Evolutionary conservation across 257 asterid genomes (phyloP), one percentile per base, ranked within the genome.

Genomic region (Solanum arcanum): DNA sequence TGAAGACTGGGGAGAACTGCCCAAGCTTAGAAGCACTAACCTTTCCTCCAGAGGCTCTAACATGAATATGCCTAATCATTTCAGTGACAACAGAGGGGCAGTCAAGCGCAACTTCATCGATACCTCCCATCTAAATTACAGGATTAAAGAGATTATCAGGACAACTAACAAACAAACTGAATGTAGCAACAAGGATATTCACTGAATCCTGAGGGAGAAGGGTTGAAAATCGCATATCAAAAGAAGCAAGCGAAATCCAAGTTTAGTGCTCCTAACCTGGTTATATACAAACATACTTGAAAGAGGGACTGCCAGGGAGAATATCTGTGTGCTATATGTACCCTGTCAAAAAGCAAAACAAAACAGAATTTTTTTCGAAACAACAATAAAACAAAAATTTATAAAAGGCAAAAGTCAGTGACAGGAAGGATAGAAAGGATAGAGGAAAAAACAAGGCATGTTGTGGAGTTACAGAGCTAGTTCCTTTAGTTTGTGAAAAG

Each of bases 51-150:
- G 98, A 94, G 33, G 99, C 99, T 91, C 98, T 93, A 39, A 96
- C 98, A 41, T 99, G 98, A 87, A 97, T 97, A 90, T 95, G 99
- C 92, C 94, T 97, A 86, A 98, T 96, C 99, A 96, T 97, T 93
- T 96, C 99, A 73, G 99, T 97, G 88, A 97, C 99, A 89, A 97
- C 97, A 85, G 99, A 97, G 69, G 96, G 96, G 75, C 97, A 98
- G 91, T 96, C 99, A 69, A 97, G 94, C 83, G 99, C 98, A 91
- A 97, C 98, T 93, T 96, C 99, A 85, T 97, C 99, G 86, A 97
- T 97, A 77, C 98, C 99, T 86, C 99, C 99, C 99, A 97, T 97
- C 99, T 97, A 90, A 84, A 90, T 89, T 49, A 66, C 83, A 49
- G 29, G 7, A 81, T 47, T 81, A 47, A 81, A 81, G 46, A 81